phyloP scores from a whole-genome alignment of 805 yeast species.

The Isabelozyma heimii region DNA sequence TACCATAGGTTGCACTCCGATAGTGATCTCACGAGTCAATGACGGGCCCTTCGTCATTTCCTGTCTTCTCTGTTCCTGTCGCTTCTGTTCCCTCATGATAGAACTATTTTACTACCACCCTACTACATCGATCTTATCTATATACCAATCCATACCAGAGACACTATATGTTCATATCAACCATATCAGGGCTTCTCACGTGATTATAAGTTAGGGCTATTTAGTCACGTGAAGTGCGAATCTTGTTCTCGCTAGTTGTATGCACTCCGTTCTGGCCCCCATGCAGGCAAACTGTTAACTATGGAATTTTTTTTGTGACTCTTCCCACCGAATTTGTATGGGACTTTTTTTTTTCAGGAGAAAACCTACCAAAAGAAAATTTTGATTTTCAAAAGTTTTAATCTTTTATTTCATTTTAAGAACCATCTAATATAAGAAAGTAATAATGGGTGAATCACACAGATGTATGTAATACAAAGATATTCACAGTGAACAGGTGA shows the following conservation, averaged over 20 bases:
- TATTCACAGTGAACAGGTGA: background rate
- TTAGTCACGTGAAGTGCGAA: background rate
- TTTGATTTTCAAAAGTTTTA: background rate
- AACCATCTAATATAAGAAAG: conserved; percentile 6
- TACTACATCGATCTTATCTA: too few relatives aligned
- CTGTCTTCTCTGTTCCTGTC: too few relatives aligned
- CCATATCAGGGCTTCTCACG: background rate
- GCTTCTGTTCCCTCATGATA: too few relatives aligned
- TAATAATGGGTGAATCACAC: conserved; percentile 92
- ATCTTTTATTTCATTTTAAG: background rate
- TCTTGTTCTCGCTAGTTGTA: background rate
- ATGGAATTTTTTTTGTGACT: background rate
- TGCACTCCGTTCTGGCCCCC: background rate
- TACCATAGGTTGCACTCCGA: too few relatives aligned
- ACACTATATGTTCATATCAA: too few relatives aligned
- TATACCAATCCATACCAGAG: too few relatives aligned
- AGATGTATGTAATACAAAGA: conserved; percentile 71
- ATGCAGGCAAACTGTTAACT: background rate
- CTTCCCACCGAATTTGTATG: background rate
- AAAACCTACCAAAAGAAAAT: background rate
- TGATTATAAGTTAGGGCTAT: background rate
- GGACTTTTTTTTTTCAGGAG: background rate
- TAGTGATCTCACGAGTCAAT: too few relatives aligned
- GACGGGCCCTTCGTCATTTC: too few relatives aligned
- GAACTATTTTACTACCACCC: too few relatives aligned